Conservation (phyloP, 2,329 filamentous ascomycete genomes). For the Blumeria hordei region DNA sequence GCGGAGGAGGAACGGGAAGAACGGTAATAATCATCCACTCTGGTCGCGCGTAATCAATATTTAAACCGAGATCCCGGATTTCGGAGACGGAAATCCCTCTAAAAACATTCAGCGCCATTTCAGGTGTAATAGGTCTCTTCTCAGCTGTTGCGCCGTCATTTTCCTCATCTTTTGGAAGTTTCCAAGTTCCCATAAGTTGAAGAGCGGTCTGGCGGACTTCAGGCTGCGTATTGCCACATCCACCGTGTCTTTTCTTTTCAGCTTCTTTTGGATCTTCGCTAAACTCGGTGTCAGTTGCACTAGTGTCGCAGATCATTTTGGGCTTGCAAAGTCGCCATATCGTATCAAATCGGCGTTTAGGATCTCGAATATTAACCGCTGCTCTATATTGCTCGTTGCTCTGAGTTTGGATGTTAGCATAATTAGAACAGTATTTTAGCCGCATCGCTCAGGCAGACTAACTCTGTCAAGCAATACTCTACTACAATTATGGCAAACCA, state of each 20-base stretch:
- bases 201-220: constrained; percentile 71
- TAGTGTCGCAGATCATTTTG: constrained; percentile 63
- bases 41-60: constrained; percentile 79
- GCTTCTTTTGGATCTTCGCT: constrained; percentile 31
- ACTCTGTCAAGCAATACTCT: constrained; percentile 95
- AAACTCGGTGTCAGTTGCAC: constrained; percentile 44
- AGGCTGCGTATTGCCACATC: constrained; percentile 80
- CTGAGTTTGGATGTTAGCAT: constrained; percentile 41
- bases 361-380: constrained; percentile 67
- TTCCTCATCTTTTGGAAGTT: constrained; percentile 48
- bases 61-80: constrained; percentile 69
- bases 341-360: constrained; percentile 78
- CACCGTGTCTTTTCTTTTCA: constrained; percentile 43
- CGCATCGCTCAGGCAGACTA: constrained; percentile 44
- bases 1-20: constrained; percentile 80
- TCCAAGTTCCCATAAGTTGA: constrained; percentile 57
- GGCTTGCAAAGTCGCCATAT: constrained; percentile 86
- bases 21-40: constrained; percentile 98
- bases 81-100: constrained; percentile 63
- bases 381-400: constrained; percentile 62
- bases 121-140: constrained; percentile 59
- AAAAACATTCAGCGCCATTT: constrained; percentile 68
- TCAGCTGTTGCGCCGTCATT: constrained; percentile 44
- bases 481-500: constrained; percentile 96
- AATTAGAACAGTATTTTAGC: constrained; percentile 25